phyloP scores from a whole-genome alignment of 1,284 basidiomycete species.

The Ganoderma lucidum region DNA sequence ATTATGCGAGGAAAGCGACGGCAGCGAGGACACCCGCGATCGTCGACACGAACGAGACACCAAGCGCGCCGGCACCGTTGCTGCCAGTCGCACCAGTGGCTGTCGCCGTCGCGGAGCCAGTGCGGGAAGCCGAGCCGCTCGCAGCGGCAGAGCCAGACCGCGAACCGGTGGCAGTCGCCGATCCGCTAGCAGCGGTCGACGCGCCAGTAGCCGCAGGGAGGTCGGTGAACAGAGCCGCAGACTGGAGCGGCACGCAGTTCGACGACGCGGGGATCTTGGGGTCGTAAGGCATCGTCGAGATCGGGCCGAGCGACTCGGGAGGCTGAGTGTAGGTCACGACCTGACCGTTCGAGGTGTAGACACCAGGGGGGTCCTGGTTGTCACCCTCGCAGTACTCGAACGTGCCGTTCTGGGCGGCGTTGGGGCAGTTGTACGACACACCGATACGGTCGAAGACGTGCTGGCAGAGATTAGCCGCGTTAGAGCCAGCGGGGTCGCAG shows the following conservation, averaged over 20 bases:
- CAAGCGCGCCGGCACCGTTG: conserved; percentile 45
- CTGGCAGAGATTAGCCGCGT: conserved; percentile 53
- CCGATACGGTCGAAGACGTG: conserved; percentile 60
- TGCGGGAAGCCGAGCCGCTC: conserved; percentile 34
- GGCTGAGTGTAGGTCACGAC: conserved; percentile 65
- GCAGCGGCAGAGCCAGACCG: conserved; percentile 26
- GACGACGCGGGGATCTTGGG: conserved; percentile 65
- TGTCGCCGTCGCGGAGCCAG: conserved; percentile 24
- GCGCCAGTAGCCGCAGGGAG: conserved; percentile 31
- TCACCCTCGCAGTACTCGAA: conserved; percentile 64
- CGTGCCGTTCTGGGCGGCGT: conserved; percentile 45
- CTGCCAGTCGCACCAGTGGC: conserved; percentile 38
- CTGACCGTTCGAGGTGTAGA: conserved; percentile 55
- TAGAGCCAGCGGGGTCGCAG: conserved; percentile 54
- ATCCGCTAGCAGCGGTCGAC: conserved; percentile 42
- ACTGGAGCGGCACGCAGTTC: conserved; percentile 67
- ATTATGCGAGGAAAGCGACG: conserved; percentile 43
- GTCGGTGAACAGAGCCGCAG: conserved; percentile 57
- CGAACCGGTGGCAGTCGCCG: conserved; percentile 37
- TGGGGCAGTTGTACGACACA: conserved; percentile 57
- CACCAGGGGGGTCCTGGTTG: conserved; percentile 64
- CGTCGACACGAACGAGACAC: conserved; percentile 48
- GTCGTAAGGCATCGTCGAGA: conserved; percentile 67
- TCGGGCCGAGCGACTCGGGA: conserved; percentile 63
- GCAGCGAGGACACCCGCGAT: conserved; percentile 53